A percentile compares a stretch with the other conserved stretches of the same genome.
These are phyloP conservation scores for Verticillium nonalfalfae DNA, from an alignment of 2,329 filamentous ascomycete species.

Conservation along the genomic window DNA sequence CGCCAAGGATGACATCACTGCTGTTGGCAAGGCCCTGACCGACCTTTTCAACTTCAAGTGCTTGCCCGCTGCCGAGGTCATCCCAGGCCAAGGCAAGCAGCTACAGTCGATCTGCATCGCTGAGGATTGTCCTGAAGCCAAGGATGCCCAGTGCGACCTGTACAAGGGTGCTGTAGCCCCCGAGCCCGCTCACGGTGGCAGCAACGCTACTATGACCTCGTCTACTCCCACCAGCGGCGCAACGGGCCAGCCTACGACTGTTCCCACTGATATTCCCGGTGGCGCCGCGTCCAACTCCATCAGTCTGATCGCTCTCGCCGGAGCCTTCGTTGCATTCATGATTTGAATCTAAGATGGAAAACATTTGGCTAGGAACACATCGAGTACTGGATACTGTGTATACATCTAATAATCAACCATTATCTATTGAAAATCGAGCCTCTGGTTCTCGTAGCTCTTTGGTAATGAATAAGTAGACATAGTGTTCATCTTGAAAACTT, in stretches of 20 bases:
- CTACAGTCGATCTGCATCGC: slow-evolving; percentile 52
- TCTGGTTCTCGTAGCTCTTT: not conserved
- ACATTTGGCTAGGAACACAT: too few relatives aligned
- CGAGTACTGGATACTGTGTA: not conserved
- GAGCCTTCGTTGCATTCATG: slow-evolving; percentile 20
- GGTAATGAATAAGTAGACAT: too few relatives aligned
- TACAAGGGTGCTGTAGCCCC: slow-evolving; percentile 27
- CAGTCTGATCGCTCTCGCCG: slow-evolving; percentile 17
- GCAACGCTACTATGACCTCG: slow-evolving; percentile 11
- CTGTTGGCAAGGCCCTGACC: slow-evolving; percentile 41
- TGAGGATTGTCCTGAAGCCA: slow-evolving; percentile 38
- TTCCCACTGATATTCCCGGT: slow-evolving; percentile 10
- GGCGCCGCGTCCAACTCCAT: slow-evolving; percentile 19
- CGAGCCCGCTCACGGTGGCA: slow-evolving; percentile 6
- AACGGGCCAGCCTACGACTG: slow-evolving; percentile 5
- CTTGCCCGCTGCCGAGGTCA: slow-evolving; percentile 34
- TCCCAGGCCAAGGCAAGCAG: slow-evolving; percentile 35
- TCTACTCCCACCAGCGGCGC: slow-evolving; percentile 7
- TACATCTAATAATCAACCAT: too few relatives aligned
- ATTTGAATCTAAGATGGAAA: slow-evolving; percentile 11
- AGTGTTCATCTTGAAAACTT: too few relatives aligned
- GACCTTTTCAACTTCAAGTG: slow-evolving; percentile 47
- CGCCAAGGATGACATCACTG: slow-evolving; percentile 40
- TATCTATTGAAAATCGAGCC: not conserved
- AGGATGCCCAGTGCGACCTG: slow-evolving; percentile 36